Evolutionary conservation across 257 asterid species (phyloP).

Genomic region (Ligustrum vulgare): DNA sequence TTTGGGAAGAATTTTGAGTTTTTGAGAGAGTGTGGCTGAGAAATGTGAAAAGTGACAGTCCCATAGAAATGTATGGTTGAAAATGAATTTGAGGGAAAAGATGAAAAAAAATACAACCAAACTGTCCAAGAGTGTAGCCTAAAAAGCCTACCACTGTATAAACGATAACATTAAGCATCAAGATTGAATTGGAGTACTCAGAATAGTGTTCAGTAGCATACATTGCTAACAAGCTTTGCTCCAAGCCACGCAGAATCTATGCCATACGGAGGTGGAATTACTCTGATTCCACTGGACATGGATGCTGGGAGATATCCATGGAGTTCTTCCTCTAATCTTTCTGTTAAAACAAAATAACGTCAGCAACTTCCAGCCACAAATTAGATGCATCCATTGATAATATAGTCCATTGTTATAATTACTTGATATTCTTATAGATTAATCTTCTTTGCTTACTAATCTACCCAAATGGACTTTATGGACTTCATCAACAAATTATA

Average conservation of each 20-base stretch:
- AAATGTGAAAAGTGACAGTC: too few species aligned
- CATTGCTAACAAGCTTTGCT: constrained; percentile 90
- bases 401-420: background rate
- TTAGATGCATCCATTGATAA: constrained; percentile 3
- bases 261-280: constrained; percentile 84
- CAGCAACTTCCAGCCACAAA: constrained; percentile 22
- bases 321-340: constrained; percentile 83
- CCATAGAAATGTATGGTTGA: too few species aligned
- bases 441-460: constrained; percentile 8
- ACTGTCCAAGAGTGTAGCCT: too few species aligned
- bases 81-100: too few species aligned
- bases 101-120: too few species aligned
- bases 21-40: too few species aligned
- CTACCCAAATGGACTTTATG: constrained; percentile 14
- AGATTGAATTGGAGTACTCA: background rate
- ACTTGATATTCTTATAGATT: background rate
- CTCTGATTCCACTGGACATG: constrained; percentile 62
- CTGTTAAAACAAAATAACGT: constrained; percentile 45
- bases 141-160: background rate
- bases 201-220: constrained; percentile 36
- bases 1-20: too few species aligned
- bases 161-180: background rate
- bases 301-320: constrained; percentile 45
- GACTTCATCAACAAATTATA: constrained; percentile 4
- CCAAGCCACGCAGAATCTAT: constrained; percentile 93